A percentile compares a stretch with the other conserved stretches of the same genome.
These are phyloP conservation scores for Eucalyptus lansdowneana DNA, from an alignment of 345 rosid species.

Conservation along the genomic window DNA sequence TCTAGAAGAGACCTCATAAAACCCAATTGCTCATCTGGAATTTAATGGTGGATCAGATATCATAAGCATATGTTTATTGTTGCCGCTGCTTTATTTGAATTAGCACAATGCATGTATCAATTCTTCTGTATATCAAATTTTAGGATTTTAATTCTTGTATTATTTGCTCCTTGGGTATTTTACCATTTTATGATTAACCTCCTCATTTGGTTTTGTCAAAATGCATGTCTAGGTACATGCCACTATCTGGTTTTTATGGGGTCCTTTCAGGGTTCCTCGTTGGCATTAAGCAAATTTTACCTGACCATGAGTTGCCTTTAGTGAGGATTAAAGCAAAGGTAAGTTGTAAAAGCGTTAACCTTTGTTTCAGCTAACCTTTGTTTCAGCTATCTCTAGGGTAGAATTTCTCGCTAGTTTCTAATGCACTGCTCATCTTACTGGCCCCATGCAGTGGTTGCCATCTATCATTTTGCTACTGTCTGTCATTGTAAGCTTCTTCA, in stretches of 20 bases:
- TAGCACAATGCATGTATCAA: not conserved
- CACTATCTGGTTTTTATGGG: constrained; percentile 90
- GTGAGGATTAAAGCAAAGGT: constrained; percentile 90
- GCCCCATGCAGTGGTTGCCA: constrained; percentile 80
- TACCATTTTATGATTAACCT: not conserved
- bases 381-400: not conserved
- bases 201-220: not conserved
- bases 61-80: not conserved
- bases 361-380: not conserved
- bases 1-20: not conserved
- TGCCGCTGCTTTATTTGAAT: not conserved
- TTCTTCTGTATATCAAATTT: not conserved
- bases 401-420: not conserved
- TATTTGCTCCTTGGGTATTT: not conserved
- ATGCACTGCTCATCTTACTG: not conserved
- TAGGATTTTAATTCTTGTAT: not conserved
- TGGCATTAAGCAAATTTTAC: constrained; percentile 90
- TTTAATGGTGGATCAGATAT: not conserved
- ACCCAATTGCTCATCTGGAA: not conserved
- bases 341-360: not conserved
- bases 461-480: constrained; percentile 60
- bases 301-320: constrained; percentile 78
- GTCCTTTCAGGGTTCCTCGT: constrained; percentile 83
- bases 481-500: constrained; percentile 67
- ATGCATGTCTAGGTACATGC: constrained; percentile 60